Evolutionary conservation across 139 green algal genomes (phyloP).

Genomic region (Pleodorina starrii): DNA sequence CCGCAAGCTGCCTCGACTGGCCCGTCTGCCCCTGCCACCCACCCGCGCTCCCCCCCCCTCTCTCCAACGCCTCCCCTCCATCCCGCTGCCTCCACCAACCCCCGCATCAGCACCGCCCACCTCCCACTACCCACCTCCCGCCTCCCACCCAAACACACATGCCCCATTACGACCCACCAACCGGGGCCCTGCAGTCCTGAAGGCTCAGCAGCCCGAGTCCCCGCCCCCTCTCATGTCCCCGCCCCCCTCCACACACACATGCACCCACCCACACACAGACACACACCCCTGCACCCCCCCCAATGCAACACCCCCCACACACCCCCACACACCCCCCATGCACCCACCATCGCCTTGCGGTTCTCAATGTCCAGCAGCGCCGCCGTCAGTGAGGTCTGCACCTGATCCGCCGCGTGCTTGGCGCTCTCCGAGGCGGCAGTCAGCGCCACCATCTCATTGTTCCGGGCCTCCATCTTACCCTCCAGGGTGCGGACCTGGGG

Average conservation of each 20-base stretch:
- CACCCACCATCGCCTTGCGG: constrained; percentile 46
- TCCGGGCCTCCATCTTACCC: constrained; percentile 43
- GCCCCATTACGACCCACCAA: too few species aligned
- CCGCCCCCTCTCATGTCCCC: too few species aligned
- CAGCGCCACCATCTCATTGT: constrained; percentile 10
- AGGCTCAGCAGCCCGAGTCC: too few species aligned
- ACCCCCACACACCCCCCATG: neutral
- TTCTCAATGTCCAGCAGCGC: constrained; percentile 30
- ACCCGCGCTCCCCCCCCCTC: too few species aligned
- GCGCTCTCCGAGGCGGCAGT: neutral
- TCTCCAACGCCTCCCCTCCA: too few species aligned
- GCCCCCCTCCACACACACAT: neutral
- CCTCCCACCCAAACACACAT: too few species aligned
- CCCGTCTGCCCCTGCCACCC: too few species aligned
- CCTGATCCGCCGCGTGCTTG: neutral
- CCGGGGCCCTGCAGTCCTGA: too few species aligned
- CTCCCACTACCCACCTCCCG: too few species aligned
- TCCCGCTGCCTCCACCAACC: too few species aligned
- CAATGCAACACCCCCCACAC: neutral
- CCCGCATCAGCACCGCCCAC: too few species aligned
- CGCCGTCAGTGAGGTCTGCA: constrained; percentile 10
- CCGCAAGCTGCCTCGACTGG: too few species aligned
- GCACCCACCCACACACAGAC: neutral
- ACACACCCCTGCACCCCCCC: neutral
- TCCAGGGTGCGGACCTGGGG: constrained; percentile 44